Conservation (phyloP, 1,284 basidiomycete species). For the Ganoderma meredithae region DNA sequence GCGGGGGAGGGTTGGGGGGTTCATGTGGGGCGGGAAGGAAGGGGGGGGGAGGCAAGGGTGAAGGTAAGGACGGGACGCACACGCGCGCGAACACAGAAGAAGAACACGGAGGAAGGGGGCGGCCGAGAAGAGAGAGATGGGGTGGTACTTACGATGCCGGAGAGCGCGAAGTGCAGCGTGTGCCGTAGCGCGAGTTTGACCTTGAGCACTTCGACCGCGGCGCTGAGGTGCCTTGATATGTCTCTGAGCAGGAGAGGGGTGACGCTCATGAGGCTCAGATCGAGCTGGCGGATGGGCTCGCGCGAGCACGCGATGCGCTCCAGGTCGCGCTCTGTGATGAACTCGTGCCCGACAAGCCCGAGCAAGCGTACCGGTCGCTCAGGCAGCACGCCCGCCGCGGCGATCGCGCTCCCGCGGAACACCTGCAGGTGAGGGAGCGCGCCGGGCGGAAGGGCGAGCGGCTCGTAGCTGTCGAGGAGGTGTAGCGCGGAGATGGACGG, state of each 20-base stretch:
- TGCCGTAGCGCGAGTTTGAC: constrained; percentile 68
- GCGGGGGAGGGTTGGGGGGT: background rate
- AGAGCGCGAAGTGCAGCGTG: constrained; percentile 67
- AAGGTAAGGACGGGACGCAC: constrained; percentile 15
- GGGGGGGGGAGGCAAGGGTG: background rate
- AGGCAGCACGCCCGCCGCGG: constrained; percentile 65
- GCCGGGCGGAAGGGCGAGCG: constrained; percentile 46
- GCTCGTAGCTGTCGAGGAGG: constrained; percentile 55
- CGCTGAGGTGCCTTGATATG: constrained; percentile 57
- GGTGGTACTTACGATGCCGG: constrained; percentile 67
- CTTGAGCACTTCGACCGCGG: constrained; percentile 54
- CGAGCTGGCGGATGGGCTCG: constrained; percentile 57
- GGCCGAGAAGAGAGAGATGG: background rate
- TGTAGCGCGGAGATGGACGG: constrained; percentile 54
- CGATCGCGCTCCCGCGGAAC: constrained; percentile 65
- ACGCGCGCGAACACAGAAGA: background rate
- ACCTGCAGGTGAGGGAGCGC: constrained; percentile 55
- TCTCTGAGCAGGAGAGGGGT: constrained; percentile 63
- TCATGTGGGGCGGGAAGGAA: background rate
- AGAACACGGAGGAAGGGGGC: background rate
- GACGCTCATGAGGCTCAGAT: constrained; percentile 65
- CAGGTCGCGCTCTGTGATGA: constrained; percentile 60
- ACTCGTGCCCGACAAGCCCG: constrained; percentile 62
- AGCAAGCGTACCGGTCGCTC: constrained; percentile 63
- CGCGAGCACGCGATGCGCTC: constrained; percentile 54